Conservation (phyloP, 2,329 filamentous ascomycete genomes). For the Penicillium capsulatum region DNA sequence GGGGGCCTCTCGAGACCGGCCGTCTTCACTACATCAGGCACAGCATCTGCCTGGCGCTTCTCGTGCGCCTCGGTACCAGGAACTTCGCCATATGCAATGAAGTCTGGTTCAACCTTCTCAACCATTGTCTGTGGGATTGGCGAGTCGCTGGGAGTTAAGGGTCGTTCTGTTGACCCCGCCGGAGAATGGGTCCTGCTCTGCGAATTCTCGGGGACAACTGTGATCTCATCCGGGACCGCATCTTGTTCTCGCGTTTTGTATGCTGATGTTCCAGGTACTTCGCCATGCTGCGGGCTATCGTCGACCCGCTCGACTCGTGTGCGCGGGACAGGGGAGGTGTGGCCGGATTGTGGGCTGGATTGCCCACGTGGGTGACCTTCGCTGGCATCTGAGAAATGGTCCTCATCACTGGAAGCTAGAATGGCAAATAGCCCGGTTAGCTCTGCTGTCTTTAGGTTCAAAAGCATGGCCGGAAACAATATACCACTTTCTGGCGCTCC, state of each 20-base stretch:
- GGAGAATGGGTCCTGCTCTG: slow-evolving; percentile 41
- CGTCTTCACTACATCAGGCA: slow-evolving; percentile 54
- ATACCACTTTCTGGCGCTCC: slow-evolving; percentile 55
- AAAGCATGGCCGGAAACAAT: slow-evolving; percentile 10
- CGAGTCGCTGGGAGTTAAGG: slow-evolving; percentile 49
- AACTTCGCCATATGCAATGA: slow-evolving; percentile 57
- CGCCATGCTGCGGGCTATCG: slow-evolving; percentile 55
- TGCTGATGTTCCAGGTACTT: slow-evolving; percentile 58
- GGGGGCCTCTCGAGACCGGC: slow-evolving; percentile 36
- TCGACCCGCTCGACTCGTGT: slow-evolving; percentile 63
- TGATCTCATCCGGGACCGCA: slow-evolving; percentile 61
- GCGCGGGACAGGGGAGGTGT: slow-evolving; percentile 53
- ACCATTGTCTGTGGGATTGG: slow-evolving; percentile 58
- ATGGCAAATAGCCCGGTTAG: not conserved
- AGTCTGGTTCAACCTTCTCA: slow-evolving; percentile 56
- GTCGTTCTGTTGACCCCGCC: slow-evolving; percentile 42
- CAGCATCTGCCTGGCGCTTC: slow-evolving; percentile 54
- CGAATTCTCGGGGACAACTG: slow-evolving; percentile 50
- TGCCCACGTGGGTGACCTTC: slow-evolving; percentile 48
- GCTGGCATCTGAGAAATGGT: slow-evolving; percentile 63
- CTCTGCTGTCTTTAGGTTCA: not conserved
- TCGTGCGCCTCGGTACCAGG: slow-evolving; percentile 58
- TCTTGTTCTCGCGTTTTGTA: slow-evolving; percentile 57
- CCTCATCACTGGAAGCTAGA: slow-evolving; percentile 51
- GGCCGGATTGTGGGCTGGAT: slow-evolving; percentile 38